phyloP scores from a whole-genome alignment of 352 stramenopile species.

The Phytophthora pinifolia region DNA sequence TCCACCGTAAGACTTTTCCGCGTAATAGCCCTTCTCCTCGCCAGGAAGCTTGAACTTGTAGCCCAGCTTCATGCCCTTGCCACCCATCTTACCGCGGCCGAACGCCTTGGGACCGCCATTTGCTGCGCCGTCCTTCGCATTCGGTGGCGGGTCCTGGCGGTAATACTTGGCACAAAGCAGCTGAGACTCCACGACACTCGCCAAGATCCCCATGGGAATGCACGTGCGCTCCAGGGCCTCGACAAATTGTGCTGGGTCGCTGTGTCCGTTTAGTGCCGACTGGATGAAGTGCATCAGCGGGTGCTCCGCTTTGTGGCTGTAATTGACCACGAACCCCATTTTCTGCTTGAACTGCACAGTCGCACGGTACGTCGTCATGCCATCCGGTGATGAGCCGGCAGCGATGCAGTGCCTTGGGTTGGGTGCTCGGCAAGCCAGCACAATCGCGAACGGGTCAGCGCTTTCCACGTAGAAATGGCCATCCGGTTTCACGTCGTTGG shows the following conservation, averaged over 20 bases:
- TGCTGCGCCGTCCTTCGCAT: slow-evolving; percentile 37
- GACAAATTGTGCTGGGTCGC: slow-evolving; percentile 73
- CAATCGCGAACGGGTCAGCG: slow-evolving; percentile 81
- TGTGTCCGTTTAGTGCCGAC: slow-evolving; percentile 80
- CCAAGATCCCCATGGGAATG: slow-evolving; percentile 82
- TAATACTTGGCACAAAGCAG: slow-evolving; percentile 85
- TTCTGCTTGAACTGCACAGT: slow-evolving; percentile 89
- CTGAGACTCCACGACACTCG: slow-evolving; percentile 82
- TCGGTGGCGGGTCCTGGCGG: slow-evolving; percentile 51
- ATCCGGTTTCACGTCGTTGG: slow-evolving; percentile 68
- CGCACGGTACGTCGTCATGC: slow-evolving; percentile 75
- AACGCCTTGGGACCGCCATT: slow-evolving; percentile 50
- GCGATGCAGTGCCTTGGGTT: slow-evolving; percentile 76
- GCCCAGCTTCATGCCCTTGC: slow-evolving; percentile 85
- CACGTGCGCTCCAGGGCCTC: slow-evolving; percentile 83
- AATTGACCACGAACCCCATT: slow-evolving; percentile 86
- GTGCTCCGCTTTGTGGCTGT: slow-evolving; percentile 86
- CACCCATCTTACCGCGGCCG: slow-evolving; percentile 68
- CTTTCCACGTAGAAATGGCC: slow-evolving; percentile 86
- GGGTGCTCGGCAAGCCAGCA: slow-evolving; percentile 67
- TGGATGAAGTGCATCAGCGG: slow-evolving; percentile 88
- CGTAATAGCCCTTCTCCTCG: slow-evolving; percentile 85
- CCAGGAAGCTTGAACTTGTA: slow-evolving; percentile 88
- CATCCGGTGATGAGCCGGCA: slow-evolving; percentile 67
- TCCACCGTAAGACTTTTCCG: slow-evolving; percentile 80